phyloP scores from a whole-genome alignment of 768 basidiomycete genomes.

The Leccinum incarnatum region DNA sequence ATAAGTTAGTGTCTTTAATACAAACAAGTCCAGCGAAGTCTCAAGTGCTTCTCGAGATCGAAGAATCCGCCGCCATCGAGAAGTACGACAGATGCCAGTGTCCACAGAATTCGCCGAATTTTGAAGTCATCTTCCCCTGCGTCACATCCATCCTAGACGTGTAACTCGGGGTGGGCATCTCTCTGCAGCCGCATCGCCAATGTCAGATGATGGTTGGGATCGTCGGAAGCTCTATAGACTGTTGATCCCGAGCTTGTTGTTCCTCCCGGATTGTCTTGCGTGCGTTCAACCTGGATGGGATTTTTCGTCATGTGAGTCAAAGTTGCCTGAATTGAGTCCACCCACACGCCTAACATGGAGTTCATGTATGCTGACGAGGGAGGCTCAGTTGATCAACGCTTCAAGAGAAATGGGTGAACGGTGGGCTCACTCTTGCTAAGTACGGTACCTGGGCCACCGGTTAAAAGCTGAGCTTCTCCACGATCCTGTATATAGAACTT shows the following conservation, averaged over 20 bases:
- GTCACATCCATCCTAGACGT: background rate
- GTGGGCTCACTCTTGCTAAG: slow-evolving; percentile 19
- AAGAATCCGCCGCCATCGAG: too few relatives aligned
- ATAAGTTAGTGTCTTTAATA: too few relatives aligned
- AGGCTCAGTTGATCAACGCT: background rate
- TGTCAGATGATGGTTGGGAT: background rate
- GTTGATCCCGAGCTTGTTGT: background rate
- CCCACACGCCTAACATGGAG: slow-evolving; percentile 28
- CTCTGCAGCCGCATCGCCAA: background rate
- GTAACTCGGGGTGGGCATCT: background rate
- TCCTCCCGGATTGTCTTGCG: slow-evolving; percentile 19
- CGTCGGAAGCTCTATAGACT: background rate
- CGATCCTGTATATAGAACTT: slow-evolving; percentile 18
- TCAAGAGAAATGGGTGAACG: background rate
- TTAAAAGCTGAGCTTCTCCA: background rate
- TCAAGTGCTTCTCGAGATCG: background rate
- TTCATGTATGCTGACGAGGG: slow-evolving; percentile 18
- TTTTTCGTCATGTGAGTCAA: background rate
- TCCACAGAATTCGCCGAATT: too few relatives aligned
- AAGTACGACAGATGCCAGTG: background rate
- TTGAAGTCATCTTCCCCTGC: background rate
- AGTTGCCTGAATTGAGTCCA: background rate
- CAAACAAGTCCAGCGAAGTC: background rate
- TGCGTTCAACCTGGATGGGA: slow-evolving; percentile 13
- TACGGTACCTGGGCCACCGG: slow-evolving; percentile 8